These are phyloP conservation scores for Colletotrichum aenigma DNA, from an alignment of 2,329 filamentous ascomycete genomes.

Conservation along the genomic window DNA sequence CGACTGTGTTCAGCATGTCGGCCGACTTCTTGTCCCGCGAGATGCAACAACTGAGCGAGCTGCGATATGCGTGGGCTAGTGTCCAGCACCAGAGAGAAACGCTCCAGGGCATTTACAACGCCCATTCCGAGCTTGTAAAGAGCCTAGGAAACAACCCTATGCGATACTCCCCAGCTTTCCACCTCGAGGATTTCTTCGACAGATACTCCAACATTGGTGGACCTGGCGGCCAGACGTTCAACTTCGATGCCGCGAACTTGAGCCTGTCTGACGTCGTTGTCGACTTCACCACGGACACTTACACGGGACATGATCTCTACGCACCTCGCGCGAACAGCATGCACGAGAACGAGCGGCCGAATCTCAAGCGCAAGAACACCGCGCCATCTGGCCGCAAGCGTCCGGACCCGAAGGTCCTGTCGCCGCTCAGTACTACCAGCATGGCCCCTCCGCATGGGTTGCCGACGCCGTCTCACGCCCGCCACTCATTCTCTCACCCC, in stretches of 20 bases:
- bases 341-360: slow-evolving; percentile 38
- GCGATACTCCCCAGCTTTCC: slow-evolving; percentile 79
- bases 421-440: slow-evolving; percentile 35
- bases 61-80: slow-evolving; percentile 77
- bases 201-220: slow-evolving; percentile 68
- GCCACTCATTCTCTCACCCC: slow-evolving; percentile 39
- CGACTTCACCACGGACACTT: slow-evolving; percentile 64
- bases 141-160: slow-evolving; percentile 70
- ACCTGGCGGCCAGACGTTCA: slow-evolving; percentile 61
- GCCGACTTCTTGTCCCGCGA: slow-evolving; percentile 76
- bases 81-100: slow-evolving; percentile 82
- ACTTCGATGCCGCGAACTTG: slow-evolving; percentile 77
- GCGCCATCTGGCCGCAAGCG: slow-evolving; percentile 40
- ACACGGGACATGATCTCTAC: slow-evolving; percentile 53
- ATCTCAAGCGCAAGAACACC: slow-evolving; percentile 55
- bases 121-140: slow-evolving; percentile 82
- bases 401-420: slow-evolving; percentile 40
- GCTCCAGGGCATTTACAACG: slow-evolving; percentile 76
- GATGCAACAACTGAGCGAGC: slow-evolving; percentile 79
- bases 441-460: slow-evolving; percentile 30
- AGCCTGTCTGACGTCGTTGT: slow-evolving; percentile 70
- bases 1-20: slow-evolving; percentile 66
- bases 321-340: slow-evolving; percentile 38
- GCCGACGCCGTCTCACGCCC: slow-evolving; percentile 35
- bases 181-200: slow-evolving; percentile 88